Evolutionary conservation across 768 basidiomycete species (phyloP).

Genomic region (Tricholomella constricta): DNA sequence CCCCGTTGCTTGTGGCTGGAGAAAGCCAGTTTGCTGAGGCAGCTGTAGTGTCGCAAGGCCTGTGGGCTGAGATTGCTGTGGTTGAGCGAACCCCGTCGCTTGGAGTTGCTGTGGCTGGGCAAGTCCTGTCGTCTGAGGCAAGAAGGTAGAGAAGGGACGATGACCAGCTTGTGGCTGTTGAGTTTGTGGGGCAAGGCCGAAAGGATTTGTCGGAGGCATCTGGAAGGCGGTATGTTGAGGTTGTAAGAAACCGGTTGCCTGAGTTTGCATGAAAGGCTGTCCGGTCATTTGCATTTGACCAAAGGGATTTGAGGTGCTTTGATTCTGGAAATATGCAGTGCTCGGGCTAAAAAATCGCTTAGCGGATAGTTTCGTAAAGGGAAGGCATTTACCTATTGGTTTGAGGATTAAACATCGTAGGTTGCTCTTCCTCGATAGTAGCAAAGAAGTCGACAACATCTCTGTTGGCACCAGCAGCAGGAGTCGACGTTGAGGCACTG

Average conservation of each 20-base stretch:
- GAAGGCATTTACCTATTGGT: constrained; percentile 47
- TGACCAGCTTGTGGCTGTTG: constrained; percentile 45
- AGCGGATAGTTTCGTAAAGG: constrained; percentile 6
- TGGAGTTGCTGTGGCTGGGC: constrained; percentile 33
- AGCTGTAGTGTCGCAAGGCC: constrained; percentile 26
- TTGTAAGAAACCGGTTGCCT: constrained; percentile 59
- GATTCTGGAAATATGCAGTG: constrained; percentile 55
- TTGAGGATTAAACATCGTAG: constrained; percentile 68
- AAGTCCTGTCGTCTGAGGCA: constrained; percentile 56
- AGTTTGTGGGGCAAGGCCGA: constrained; percentile 37
- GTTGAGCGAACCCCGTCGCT: constrained; percentile 25
- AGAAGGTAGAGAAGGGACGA: constrained; percentile 54
- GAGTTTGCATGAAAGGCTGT: constrained; percentile 49
- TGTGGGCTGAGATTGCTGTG: constrained; percentile 35
- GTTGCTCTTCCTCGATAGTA: constrained; percentile 82
- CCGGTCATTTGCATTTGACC: constrained; percentile 56
- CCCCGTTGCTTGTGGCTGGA: constrained; percentile 63
- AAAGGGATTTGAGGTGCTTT: constrained; percentile 77
- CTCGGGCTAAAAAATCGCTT: constrained; percentile 40
- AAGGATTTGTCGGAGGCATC: constrained; percentile 45
- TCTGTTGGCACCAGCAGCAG: constrained; percentile 33
- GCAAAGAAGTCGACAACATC: constrained; percentile 83
- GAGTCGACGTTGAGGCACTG: constrained; percentile 13
- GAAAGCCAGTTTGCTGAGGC: constrained; percentile 38
- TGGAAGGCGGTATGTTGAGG: constrained; percentile 50